Evolutionary conservation across 805 yeast species (phyloP).

Genomic region (Lipomyces yamadae): DNA sequence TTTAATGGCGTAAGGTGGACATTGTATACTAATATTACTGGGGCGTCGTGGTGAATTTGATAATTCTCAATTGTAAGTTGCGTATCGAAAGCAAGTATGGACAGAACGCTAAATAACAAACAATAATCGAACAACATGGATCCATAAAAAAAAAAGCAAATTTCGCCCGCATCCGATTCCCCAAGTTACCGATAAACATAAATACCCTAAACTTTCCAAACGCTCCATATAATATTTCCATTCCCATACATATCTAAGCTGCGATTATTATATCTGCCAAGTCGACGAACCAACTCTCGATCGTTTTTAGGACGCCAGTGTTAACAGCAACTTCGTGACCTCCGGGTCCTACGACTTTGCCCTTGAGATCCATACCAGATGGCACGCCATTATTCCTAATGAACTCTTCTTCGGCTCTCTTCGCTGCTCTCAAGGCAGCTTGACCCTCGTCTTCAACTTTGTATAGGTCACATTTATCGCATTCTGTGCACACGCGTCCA

Average conservation of each 20-base stretch:
- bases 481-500: slow-evolving; percentile 34
- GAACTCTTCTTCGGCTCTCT: slow-evolving; percentile 33
- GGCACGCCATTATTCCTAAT: slow-evolving; percentile 29
- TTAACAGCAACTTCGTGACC: slow-evolving; percentile 16
- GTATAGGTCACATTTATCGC: slow-evolving; percentile 37
- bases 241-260: slow-evolving; percentile 3
- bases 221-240: background rate
- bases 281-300: slow-evolving; percentile 10
- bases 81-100: background rate
- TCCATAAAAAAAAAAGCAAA: background rate
- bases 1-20: background rate
- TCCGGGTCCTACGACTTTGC: slow-evolving; percentile 23
- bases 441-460: slow-evolving; percentile 35
- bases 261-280: slow-evolving; percentile 24
- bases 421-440: slow-evolving; percentile 34
- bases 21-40: background rate
- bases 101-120: background rate
- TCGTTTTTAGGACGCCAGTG: slow-evolving; percentile 2
- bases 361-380: slow-evolving; percentile 21
- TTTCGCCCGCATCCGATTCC: background rate
- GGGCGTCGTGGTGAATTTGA: background rate
- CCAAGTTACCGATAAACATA: background rate
- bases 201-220: slow-evolving; percentile 1
- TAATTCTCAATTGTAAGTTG: background rate
- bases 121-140: background rate